phyloP scores from a whole-genome alignment of 2,329 filamentous ascomycete species.

The Calycina marina region DNA sequence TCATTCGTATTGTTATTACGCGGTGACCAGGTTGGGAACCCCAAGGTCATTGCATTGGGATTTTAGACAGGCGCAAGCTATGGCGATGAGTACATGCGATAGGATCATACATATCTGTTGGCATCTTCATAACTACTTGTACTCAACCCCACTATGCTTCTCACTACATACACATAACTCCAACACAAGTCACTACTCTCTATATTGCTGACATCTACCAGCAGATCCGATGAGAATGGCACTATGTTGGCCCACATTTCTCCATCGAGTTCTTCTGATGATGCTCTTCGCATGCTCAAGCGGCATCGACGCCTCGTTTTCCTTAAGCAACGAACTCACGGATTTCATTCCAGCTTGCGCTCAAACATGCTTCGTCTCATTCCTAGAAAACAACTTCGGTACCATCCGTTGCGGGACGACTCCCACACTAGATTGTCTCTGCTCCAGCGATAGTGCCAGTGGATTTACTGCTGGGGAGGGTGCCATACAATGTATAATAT shows the following conservation, averaged over 20 bases:
- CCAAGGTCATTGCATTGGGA: too few species aligned
- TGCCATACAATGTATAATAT: slow-evolving; percentile 50
- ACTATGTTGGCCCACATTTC: slow-evolving; percentile 9
- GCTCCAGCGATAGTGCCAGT: slow-evolving; percentile 39
- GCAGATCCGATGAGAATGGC: slow-evolving; percentile 19
- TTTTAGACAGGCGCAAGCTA: too few species aligned
- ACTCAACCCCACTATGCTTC: too few species aligned
- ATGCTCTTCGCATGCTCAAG: slow-evolving; percentile 12
- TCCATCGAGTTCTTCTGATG: slow-evolving; percentile 18
- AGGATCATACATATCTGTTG: too few species aligned
- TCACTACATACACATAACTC: too few species aligned
- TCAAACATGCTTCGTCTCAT: slow-evolving; percentile 43
- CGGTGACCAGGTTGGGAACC: too few species aligned
- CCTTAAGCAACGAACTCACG: slow-evolving; percentile 17
- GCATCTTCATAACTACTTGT: too few species aligned
- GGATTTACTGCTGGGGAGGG: slow-evolving; percentile 61
- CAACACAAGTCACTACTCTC: too few species aligned
- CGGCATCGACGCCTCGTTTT: slow-evolving; percentile 11
- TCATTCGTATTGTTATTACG: too few species aligned
- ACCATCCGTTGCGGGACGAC: slow-evolving; percentile 31
- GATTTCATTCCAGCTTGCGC: slow-evolving; percentile 33
- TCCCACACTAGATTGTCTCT: slow-evolving; percentile 47
- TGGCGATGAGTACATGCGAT: too few species aligned
- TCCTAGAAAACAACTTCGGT: slow-evolving; percentile 45
- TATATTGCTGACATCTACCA: neutral